A percentile compares a stretch with the other conserved stretches of the same genome.
Evolutionary conservation across 2,329 filamentous ascomycete species (phyloP).

Genomic region (Trichoderma sp.): DNA sequence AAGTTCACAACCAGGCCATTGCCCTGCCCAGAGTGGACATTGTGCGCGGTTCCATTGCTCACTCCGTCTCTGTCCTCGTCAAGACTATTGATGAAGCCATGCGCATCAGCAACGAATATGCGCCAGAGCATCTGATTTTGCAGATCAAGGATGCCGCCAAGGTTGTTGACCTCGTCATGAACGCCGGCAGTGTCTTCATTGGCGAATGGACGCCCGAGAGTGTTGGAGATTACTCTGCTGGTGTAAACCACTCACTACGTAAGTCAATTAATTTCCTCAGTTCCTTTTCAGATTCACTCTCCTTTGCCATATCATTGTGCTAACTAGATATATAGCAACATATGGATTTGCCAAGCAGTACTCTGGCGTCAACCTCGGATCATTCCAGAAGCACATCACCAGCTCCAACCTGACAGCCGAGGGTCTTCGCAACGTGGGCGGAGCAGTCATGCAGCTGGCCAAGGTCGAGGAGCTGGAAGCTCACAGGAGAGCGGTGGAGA

Average conservation of each 20-base stretch:
- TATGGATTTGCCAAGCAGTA: conserved; percentile 99
- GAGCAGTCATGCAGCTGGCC: conserved; percentile 90
- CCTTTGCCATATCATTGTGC: neutral
- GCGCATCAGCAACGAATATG: conserved; percentile 86
- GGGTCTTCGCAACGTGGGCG: conserved; percentile 79
- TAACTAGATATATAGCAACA: conserved; percentile 60
- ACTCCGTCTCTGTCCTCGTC: conserved; percentile 84
- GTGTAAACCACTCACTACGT: conserved; percentile 97
- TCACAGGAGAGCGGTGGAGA: conserved; percentile 84
- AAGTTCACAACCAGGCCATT: conserved; percentile 82
- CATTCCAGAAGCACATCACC: conserved; percentile 97
- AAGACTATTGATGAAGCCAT: conserved; percentile 70
- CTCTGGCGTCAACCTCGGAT: conserved; percentile 92
- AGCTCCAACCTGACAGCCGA: conserved; percentile 85
- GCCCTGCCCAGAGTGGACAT: conserved; percentile 89
- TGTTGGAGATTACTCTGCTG: conserved; percentile 96
- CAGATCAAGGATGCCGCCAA: conserved; percentile 76
- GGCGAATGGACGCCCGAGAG: conserved; percentile 96
- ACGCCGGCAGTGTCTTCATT: conserved; percentile 94
- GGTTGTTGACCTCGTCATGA: conserved; percentile 76
- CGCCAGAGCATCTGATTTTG: conserved; percentile 93
- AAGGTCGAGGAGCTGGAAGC: conserved; percentile 94
- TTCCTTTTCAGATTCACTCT: neutral
- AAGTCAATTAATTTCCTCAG: conserved; percentile 45
- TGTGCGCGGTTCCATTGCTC: conserved; percentile 81